A percentile compares a stretch with the other conserved stretches of the same genome.
Evolutionary conservation across 1,284 basidiomycete genomes (phyloP).

Genomic region (Leccinum angustisporum): DNA sequence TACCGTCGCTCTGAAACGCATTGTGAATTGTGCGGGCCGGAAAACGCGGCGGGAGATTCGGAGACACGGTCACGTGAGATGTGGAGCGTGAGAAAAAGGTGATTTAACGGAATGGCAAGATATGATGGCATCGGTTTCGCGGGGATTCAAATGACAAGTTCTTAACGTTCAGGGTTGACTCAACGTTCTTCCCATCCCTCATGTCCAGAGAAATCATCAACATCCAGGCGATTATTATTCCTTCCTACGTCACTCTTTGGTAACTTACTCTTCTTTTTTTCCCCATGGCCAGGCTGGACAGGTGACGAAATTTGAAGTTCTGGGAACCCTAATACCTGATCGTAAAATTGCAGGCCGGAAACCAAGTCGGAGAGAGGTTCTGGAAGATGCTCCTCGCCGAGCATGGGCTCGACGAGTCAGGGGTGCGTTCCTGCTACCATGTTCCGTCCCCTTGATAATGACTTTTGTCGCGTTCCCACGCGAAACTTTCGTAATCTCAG

Average conservation of each 20-base stretch:
- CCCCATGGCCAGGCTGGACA: conserved; percentile 51
- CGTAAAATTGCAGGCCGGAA: conserved; percentile 53
- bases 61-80: conserved; percentile 26
- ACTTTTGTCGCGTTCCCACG: conserved; percentile 11
- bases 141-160: conserved; percentile 4
- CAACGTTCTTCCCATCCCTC: conserved; percentile 18
- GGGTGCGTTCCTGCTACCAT: conserved; percentile 46
- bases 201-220: conserved; percentile 67
- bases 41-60: neutral
- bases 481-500: conserved; percentile 28
- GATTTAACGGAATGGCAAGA: conserved; percentile 14
- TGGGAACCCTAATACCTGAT: conserved; percentile 18
- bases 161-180: neutral
- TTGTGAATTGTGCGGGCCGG: conserved; percentile 24
- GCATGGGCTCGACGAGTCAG: conserved; percentile 71
- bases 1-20: conserved; percentile 68
- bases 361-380: conserved; percentile 77
- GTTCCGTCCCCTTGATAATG: conserved; percentile 28
- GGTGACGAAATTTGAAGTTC: conserved; percentile 37
- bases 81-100: conserved; percentile 3
- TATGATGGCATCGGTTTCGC: conserved; percentile 7
- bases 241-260: neutral
- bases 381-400: conserved; percentile 80
- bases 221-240: conserved; percentile 48
- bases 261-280: conserved; percentile 8